These are phyloP conservation scores for Alternaria triticimaculans DNA, from an alignment of 2,329 filamentous ascomycete species.

Conservation along the genomic window DNA sequence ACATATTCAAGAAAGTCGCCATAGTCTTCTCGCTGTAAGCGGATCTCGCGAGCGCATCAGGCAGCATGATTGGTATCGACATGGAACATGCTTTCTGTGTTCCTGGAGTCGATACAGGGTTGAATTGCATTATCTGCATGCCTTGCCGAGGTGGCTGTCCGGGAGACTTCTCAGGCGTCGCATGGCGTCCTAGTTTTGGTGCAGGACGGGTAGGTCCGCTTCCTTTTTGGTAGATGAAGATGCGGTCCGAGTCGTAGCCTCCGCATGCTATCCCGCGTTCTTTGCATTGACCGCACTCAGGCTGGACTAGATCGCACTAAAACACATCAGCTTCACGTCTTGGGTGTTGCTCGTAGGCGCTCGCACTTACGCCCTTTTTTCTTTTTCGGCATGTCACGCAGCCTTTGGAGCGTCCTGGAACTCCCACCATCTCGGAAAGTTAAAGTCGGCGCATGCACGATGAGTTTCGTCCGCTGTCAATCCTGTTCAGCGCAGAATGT, in stretches of 20 bases:
- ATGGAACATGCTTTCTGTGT: background rate
- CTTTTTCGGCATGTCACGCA: conserved; percentile 46
- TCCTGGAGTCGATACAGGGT: background rate
- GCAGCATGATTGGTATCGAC: conserved; percentile 13
- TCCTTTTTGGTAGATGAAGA: conserved; percentile 60
- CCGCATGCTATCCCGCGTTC: conserved; percentile 65
- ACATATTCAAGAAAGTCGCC: conserved; percentile 30
- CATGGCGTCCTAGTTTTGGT: background rate
- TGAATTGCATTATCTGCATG: conserved; percentile 3
- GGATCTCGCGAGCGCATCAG: conserved; percentile 22
- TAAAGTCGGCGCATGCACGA: background rate
- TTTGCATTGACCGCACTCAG: conserved; percentile 66
- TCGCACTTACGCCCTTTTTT: conserved; percentile 62
- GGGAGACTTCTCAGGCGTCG: conserved; percentile 1
- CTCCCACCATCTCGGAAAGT: conserved; percentile 25
- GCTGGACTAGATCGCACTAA: conserved; percentile 68
- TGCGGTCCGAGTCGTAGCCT: conserved; percentile 67
- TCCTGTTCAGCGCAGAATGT: conserved; percentile 23
- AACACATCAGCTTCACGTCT: background rate
- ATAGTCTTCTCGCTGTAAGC: conserved; percentile 33
- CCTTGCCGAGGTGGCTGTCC: conserved; percentile 3
- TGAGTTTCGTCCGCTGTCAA: background rate
- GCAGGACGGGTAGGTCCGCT: background rate
- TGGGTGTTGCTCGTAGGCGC: background rate
- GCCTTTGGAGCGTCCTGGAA: conserved; percentile 43